A percentile compares a stretch with the other conserved stretches of the same genome.
Evolutionary conservation across 2,329 filamentous ascomycete genomes (phyloP).

Genomic region (Botryotinia calthae): DNA sequence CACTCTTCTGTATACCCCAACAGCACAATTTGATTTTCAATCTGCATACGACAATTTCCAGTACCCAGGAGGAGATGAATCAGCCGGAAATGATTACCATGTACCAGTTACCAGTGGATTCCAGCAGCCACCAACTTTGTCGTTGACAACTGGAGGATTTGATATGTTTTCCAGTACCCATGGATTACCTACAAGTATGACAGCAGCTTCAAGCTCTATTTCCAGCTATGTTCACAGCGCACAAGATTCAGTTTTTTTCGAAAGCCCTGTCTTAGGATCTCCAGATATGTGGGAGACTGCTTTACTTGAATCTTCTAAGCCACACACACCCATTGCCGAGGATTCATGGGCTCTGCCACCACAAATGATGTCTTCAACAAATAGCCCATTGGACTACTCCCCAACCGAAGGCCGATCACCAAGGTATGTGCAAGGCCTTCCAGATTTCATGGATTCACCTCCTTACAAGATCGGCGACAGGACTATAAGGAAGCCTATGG

Average conservation of each 20-base stretch:
- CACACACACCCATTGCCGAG: conserved; percentile 31
- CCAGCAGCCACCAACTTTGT: conserved; percentile 24
- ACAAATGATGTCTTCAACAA: conserved; percentile 31
- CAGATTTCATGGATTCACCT: conserved; percentile 34
- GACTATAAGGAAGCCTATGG: conserved; percentile 34
- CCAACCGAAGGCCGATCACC: conserved; percentile 36
- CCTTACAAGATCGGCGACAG: conserved; percentile 36
- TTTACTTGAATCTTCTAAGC: conserved; percentile 34
- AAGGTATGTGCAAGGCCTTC: conserved; percentile 35
- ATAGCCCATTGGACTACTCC: conserved; percentile 36
- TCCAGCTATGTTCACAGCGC: conserved; percentile 26
- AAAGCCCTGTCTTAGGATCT: conserved; percentile 26
- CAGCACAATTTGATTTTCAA: conserved; percentile 35
- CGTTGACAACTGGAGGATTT: conserved; percentile 29
- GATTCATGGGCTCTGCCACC: conserved; percentile 29
- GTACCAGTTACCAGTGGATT: conserved; percentile 29
- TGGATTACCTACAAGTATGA: conserved; percentile 26
- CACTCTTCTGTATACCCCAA: conserved; percentile 34
- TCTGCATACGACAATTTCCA: conserved; percentile 33
- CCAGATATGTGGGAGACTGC: conserved; percentile 33
- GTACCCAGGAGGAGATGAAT: conserved; percentile 34
- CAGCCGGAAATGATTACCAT: conserved; percentile 31
- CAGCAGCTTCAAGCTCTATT: conserved; percentile 25
- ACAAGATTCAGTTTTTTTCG: conserved; percentile 31
- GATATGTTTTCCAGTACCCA: conserved; percentile 29